A percentile compares a stretch with the other conserved stretches of the same genome.
Conservation (phyloP, 2,329 filamentous ascomycete genomes). For the Ilyonectria mors-panacis region DNA sequence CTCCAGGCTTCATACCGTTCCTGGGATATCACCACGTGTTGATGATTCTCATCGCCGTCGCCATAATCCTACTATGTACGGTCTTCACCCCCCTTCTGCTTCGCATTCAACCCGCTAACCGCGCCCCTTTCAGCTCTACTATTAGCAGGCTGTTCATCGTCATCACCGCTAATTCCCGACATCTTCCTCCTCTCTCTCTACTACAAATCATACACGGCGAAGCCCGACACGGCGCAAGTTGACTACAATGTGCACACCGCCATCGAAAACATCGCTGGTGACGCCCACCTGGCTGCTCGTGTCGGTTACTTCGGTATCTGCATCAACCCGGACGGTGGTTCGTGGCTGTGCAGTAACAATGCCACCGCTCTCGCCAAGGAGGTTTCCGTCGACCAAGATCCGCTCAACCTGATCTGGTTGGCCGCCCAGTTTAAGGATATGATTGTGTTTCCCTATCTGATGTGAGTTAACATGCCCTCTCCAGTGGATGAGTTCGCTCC, state of each 20-base stretch:
- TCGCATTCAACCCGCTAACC: conserved; percentile 26
- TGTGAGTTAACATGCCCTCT: conserved; percentile 71
- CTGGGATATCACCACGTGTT: conserved; percentile 87
- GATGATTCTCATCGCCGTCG: conserved; percentile 95
- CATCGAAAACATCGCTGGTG: conserved; percentile 90
- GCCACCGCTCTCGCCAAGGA: conserved; percentile 93
- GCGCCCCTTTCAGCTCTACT: conserved; percentile 77
- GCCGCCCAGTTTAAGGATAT: conserved; percentile 98
- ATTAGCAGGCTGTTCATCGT: conserved; percentile 95
- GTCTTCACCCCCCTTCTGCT: conserved; percentile 41
- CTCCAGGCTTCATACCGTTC: conserved; percentile 75
- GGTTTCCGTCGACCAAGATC: conserved; percentile 91
- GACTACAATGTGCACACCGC: conserved; percentile 89
- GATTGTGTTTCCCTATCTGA: conserved; percentile 96
- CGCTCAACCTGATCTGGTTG: conserved; percentile 96
- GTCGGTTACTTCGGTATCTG: conserved; percentile 99
- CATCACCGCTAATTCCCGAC: conserved; percentile 91
- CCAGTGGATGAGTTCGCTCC: neutral
- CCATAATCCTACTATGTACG: conserved; percentile 96
- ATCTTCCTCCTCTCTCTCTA: conserved; percentile 99
- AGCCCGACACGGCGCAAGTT: conserved; percentile 88
- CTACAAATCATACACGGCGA: conserved; percentile 88
- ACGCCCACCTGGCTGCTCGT: conserved; percentile 87
- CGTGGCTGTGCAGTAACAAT: conserved; percentile 97
- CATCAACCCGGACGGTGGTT: conserved; percentile 90